Evolutionary conservation across 805 yeast species (phyloP).

Genomic region (Clavispora vitiphila): DNA sequence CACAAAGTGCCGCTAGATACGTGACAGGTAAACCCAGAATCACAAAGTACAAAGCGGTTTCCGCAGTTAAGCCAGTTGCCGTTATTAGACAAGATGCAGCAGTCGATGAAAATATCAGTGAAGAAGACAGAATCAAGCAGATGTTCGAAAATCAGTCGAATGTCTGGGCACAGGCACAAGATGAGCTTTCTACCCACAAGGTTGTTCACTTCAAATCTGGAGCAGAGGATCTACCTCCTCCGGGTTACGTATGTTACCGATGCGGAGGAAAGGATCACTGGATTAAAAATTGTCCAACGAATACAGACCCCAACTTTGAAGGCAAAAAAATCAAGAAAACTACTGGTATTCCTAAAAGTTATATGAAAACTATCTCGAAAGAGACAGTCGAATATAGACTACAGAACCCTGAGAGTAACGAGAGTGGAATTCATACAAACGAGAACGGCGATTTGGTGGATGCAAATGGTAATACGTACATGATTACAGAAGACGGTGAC

Average conservation of each 20-base stretch:
- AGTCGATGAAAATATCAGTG: conserved; percentile 48
- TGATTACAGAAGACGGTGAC: conserved; percentile 93
- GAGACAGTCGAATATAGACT: conserved; percentile 58
- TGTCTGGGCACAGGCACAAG: conserved; percentile 94
- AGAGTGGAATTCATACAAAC: conserved; percentile 28
- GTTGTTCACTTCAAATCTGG: conserved; percentile 58
- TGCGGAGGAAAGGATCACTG: conserved; percentile 94
- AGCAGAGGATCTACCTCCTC: conserved; percentile 80
- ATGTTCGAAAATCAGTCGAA: conserved; percentile 93
- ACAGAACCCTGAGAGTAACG: conserved; percentile 22
- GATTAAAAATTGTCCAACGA: conserved; percentile 94
- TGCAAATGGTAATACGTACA: conserved; percentile 51
- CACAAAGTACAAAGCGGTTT: conserved; percentile 37
- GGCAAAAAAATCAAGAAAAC: conserved; percentile 87
- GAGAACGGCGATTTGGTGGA: conserved; percentile 43
- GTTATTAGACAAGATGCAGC: conserved; percentile 15
- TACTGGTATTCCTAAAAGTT: conserved; percentile 95
- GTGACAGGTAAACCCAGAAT: conserved; percentile 65
- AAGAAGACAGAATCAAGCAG: conserved; percentile 81
- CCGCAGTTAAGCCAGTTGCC: conserved; percentile 18
- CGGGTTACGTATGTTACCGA: conserved; percentile 92
- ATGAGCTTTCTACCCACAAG: conserved; percentile 79
- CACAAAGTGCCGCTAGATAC: conserved; percentile 51
- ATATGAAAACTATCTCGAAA: conserved; percentile 79
- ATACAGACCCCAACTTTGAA: conserved; percentile 88